Evolutionary conservation across 306 rosid species (phyloP).

Genomic region (Vigna nakashimae): DNA sequence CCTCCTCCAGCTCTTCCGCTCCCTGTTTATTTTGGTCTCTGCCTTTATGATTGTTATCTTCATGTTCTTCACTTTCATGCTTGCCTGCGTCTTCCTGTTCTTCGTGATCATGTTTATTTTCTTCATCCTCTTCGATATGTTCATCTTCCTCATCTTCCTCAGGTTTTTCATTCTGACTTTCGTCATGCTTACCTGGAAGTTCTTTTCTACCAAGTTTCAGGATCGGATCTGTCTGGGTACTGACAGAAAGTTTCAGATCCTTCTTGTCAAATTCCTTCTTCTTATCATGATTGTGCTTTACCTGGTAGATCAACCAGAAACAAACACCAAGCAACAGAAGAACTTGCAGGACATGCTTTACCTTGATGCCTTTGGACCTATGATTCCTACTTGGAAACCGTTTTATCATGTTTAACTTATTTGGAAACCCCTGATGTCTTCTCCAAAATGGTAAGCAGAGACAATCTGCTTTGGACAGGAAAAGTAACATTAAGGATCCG

Average conservation of each 20-base stretch:
- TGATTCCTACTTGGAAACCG: conserved; percentile 65
- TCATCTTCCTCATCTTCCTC: conserved; percentile 86
- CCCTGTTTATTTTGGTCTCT: conserved; percentile 55
- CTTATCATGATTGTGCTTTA: conserved; percentile 94
- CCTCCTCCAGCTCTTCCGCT: conserved; percentile 62
- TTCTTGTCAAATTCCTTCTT: conserved; percentile 67
- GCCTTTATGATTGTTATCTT: conserved; percentile 50
- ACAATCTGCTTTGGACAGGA: conserved; percentile 45
- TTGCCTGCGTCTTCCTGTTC: conserved; percentile 48
- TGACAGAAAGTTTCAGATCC: conserved; percentile 46
- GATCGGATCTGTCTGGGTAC: conserved; percentile 48
- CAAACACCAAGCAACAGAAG: conserved; percentile 80
- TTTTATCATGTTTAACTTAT: conserved; percentile 71
- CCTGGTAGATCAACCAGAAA: conserved; percentile 94
- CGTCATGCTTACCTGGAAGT: conserved; percentile 56
- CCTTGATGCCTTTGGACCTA: conserved; percentile 79
- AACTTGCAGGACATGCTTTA: conserved; percentile 83
- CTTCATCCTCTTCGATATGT: conserved; percentile 60
- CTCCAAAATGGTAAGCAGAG: conserved; percentile 34
- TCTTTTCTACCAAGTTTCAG: conserved; percentile 83
- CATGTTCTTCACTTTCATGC: conserved; percentile 49
- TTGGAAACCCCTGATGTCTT: conserved; percentile 38
- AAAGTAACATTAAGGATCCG: conserved; percentile 37
- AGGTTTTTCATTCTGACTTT: conserved; percentile 49
- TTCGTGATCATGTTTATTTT: conserved; percentile 53